These are phyloP conservation scores for Penicillium manginii DNA, from an alignment of 495 filamentous ascomycete genomes.

Conservation along the genomic window DNA sequence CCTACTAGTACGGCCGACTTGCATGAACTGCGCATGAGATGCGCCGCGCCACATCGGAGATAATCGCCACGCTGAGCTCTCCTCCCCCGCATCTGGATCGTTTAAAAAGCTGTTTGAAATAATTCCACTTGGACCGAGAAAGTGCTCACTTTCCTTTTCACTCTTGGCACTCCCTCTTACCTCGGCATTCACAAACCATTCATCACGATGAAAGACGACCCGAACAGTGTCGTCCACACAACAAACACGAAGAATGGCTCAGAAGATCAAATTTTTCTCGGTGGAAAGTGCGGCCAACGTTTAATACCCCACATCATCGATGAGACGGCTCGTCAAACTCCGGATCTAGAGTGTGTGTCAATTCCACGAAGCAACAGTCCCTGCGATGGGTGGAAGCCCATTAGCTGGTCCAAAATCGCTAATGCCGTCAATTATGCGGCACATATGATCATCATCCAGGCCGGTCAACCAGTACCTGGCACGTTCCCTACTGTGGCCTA, in stretches of 20 bases:
- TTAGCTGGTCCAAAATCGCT: background rate
- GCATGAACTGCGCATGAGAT: background rate
- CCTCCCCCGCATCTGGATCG: background rate
- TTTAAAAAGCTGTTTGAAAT: background rate
- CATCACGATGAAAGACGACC: background rate
- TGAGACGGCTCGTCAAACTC: background rate
- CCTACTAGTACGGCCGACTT: background rate
- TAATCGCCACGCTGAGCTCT: background rate
- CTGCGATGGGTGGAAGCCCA: background rate
- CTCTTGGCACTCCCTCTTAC: background rate
- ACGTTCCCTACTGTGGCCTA: background rate
- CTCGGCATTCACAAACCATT: background rate
- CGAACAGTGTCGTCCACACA: background rate
- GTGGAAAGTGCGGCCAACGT: background rate
- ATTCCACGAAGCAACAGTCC: background rate
- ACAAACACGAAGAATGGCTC: background rate
- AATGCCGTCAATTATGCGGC: background rate
- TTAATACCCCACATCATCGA: background rate
- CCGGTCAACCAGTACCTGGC: background rate
- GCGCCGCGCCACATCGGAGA: background rate
- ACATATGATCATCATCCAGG: background rate
- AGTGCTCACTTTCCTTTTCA: background rate
- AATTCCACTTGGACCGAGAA: background rate
- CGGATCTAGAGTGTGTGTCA: background rate
- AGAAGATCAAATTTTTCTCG: background rate